These are phyloP conservation scores for Phialemoniopsis sp. DNA, from an alignment of 2,329 filamentous ascomycete species.

Conservation along the genomic window DNA sequence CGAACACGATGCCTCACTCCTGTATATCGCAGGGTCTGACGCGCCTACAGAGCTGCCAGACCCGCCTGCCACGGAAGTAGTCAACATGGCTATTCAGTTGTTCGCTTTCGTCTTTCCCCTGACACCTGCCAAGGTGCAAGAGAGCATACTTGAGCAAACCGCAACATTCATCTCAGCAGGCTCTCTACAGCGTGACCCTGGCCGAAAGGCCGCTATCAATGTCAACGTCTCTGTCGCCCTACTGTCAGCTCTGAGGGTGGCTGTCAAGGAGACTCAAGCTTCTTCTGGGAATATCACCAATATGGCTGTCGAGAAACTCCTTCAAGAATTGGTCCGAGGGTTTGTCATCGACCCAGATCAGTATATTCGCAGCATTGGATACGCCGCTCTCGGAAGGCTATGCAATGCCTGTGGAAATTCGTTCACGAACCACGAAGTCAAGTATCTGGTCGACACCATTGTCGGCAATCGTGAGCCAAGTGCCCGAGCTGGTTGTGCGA, in stretches of 20 bases:
- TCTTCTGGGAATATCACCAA: constrained; percentile 70
- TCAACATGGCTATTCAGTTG: constrained; percentile 88
- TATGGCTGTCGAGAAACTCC: constrained; percentile 72
- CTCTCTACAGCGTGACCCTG: constrained; percentile 77
- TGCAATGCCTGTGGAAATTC: constrained; percentile 81
- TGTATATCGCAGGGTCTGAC: constrained; percentile 61
- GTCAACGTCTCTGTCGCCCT: constrained; percentile 86
- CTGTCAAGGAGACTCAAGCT: constrained; percentile 74
- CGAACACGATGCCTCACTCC: constrained; percentile 81
- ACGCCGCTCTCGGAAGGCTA: constrained; percentile 78
- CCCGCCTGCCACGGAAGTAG: constrained; percentile 85
- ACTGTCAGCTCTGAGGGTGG: constrained; percentile 75
- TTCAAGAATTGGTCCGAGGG: constrained; percentile 69
- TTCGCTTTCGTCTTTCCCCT: constrained; percentile 90
- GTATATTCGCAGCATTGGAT: constrained; percentile 80
- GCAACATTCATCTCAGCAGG: constrained; percentile 82
- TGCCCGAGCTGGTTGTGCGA: constrained; percentile 88
- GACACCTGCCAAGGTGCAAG: constrained; percentile 87
- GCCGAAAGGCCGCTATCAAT: constrained; percentile 83
- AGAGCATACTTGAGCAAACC: constrained; percentile 92
- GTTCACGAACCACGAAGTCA: constrained; percentile 83
- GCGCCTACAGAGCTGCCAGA: constrained; percentile 54
- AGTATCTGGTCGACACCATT: constrained; percentile 88
- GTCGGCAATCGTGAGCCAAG: constrained; percentile 91
- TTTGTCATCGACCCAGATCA: constrained; percentile 82